Evolutionary conservation across 805 yeast genomes (phyloP).

Genomic region (Candida dajiaensis): DNA sequence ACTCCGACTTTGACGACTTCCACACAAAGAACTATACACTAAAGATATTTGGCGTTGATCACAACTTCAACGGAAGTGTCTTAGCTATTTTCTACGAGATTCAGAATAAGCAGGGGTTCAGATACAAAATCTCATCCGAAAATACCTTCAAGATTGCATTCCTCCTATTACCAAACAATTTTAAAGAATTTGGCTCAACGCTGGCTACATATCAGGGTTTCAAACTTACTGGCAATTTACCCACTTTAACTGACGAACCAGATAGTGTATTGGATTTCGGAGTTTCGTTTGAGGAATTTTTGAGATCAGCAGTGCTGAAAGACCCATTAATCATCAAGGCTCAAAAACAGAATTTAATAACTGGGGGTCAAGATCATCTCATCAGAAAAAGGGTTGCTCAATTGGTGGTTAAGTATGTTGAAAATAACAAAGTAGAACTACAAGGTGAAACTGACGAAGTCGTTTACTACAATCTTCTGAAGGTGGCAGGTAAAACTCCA

Average conservation of each 20-base stretch:
- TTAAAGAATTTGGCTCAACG: slow-evolving; percentile 7
- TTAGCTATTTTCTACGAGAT: slow-evolving; percentile 19
- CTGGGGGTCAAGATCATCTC: slow-evolving; percentile 11
- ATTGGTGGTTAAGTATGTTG: slow-evolving; percentile 11
- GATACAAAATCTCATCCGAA: slow-evolving; percentile 21
- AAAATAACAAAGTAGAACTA: slow-evolving; percentile 2
- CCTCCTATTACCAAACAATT: slow-evolving; percentile 7
- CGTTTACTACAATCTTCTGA: slow-evolving; percentile 7
- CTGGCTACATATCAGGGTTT: slow-evolving; percentile 20
- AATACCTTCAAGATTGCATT: slow-evolving; percentile 14
- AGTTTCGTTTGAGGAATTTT: slow-evolving; percentile 9
- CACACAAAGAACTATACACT: slow-evolving; percentile 14
- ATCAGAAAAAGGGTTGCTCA: slow-evolving; percentile 14
- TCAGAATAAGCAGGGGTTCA: slow-evolving; percentile 13
- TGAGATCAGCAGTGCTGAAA: slow-evolving; percentile 3
- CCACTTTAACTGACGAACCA: not conserved
- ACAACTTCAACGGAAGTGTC: slow-evolving; percentile 15
- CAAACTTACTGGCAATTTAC: slow-evolving; percentile 7
- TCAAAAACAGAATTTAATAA: slow-evolving; percentile 13
- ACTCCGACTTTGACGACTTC: slow-evolving; percentile 19
- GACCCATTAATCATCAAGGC: slow-evolving; percentile 4
- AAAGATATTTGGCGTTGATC: slow-evolving; percentile 13
- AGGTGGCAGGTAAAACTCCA: not conserved
- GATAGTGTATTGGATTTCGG: not conserved
- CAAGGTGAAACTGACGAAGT: slow-evolving; percentile 13